A percentile compares a stretch with the other conserved stretches of the same genome.
These are phyloP conservation scores for Spinacia oleracea DNA, from an alignment of 179 eudicot species.

Conservation along the genomic window DNA sequence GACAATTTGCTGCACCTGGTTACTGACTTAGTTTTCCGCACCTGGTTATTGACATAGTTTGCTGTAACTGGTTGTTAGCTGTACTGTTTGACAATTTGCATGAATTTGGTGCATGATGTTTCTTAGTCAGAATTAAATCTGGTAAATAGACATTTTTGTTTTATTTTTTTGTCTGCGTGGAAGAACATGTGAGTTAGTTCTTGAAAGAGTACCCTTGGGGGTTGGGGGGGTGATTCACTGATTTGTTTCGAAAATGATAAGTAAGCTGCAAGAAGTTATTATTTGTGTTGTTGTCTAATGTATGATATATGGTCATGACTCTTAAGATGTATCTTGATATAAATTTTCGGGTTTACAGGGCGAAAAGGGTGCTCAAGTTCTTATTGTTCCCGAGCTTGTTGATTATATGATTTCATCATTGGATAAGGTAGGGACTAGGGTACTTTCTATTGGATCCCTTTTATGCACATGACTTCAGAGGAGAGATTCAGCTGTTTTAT, in stretches of 20 bases:
- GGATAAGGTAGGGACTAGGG: slow-evolving; percentile 74
- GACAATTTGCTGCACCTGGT: neutral
- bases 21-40: neutral
- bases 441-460: neutral
- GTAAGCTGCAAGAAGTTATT: slow-evolving; percentile 3
- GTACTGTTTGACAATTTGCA: neutral
- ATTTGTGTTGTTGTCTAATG: neutral
- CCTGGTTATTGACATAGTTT: neutral
- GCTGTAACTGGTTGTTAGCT: neutral
- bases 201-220: neutral
- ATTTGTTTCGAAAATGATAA: neutral
- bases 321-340: slow-evolving; percentile 14
- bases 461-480: neutral
- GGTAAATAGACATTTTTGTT: no score
- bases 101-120: neutral
- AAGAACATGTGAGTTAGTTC: neutral
- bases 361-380: slow-evolving; percentile 87
- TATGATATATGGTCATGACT: neutral
- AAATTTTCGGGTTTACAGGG: slow-evolving; percentile 48
- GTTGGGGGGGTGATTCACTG: neutral
- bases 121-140: neutral
- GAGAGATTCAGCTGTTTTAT: neutral
- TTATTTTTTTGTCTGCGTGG: neutral
- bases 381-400: slow-evolving; percentile 87
- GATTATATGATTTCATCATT: slow-evolving; percentile 68